phyloP scores from a whole-genome alignment of 2,329 filamentous ascomycete genomes.

The Westerdykella sp. region DNA sequence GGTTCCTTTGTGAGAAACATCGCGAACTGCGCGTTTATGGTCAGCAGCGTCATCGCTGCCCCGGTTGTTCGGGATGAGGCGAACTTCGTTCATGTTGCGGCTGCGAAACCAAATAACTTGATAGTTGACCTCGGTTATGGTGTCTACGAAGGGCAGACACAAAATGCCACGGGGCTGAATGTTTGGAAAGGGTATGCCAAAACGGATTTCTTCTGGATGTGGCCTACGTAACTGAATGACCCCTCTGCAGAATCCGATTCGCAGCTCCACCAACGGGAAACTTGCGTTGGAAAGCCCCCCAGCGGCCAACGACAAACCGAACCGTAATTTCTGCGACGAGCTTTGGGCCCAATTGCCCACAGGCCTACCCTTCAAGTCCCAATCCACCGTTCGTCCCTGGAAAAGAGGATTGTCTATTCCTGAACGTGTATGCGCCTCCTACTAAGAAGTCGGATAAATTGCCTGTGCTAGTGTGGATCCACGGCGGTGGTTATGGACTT shows the following conservation, averaged over 20 bases:
- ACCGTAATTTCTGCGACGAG: constrained; percentile 6
- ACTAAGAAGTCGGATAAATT: constrained; percentile 14
- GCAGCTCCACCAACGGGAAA: constrained; percentile 13
- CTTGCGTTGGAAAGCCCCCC: constrained; percentile 15
- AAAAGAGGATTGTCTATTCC: constrained; percentile 35
- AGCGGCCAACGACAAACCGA: constrained; percentile 8
- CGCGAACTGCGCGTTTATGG: no score
- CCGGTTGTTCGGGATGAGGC: no score
- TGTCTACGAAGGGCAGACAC: constrained; percentile 13
- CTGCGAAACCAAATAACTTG: neutral
- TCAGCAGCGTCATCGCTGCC: no score
- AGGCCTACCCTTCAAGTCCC: constrained; percentile 6
- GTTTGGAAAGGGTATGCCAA: constrained; percentile 19
- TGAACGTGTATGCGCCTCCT: constrained; percentile 32
- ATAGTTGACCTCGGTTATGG: constrained; percentile 17
- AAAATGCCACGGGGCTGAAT: constrained; percentile 14
- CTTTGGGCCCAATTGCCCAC: constrained; percentile 14
- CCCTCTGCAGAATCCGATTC: constrained; percentile 14
- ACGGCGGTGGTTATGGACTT: constrained; percentile 33
- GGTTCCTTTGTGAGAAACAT: no score
- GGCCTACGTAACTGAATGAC: neutral
- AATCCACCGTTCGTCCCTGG: constrained; percentile 6
- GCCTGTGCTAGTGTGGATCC: constrained; percentile 32
- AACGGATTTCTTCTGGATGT: no score
- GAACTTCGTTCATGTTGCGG: no score